Conservation (phyloP, 768 basidiomycete species). For the Pisolithus albus region DNA sequence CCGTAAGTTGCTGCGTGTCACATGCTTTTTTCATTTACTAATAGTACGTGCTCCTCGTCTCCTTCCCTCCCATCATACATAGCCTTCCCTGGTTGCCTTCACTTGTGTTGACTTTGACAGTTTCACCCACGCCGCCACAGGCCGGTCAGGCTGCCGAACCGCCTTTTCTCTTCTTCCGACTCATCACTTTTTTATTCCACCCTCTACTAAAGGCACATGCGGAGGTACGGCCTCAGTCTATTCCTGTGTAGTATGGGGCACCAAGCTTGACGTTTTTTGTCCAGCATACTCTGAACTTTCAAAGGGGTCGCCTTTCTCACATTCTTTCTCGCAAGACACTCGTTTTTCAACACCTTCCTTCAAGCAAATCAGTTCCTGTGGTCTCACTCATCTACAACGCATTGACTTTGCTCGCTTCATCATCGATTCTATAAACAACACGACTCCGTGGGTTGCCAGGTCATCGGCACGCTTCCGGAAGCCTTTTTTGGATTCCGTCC, state of each 20-base stretch:
- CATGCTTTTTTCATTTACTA: not conserved
- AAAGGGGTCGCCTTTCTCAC: slow-evolving; percentile 4
- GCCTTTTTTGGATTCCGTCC: slow-evolving; percentile 14
- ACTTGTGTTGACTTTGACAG: not conserved
- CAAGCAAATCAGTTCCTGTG: not conserved
- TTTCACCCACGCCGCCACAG: not conserved
- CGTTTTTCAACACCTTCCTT: slow-evolving; percentile 9
- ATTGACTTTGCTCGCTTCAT: slow-evolving; percentile 3
- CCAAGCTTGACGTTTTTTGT: not conserved
- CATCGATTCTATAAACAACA: slow-evolving; percentile 9
- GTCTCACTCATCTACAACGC: slow-evolving; percentile 3
- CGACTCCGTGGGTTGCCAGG: not conserved
- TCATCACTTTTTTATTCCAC: not conserved
- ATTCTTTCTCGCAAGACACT: slow-evolving; percentile 9
- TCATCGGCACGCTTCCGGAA: slow-evolving; percentile 5
- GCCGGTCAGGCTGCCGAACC: slow-evolving; percentile 1
- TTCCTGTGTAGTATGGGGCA: not conserved
- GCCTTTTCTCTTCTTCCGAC: not conserved
- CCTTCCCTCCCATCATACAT: not conserved
- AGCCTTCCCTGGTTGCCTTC: not conserved
- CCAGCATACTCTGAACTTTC: slow-evolving; percentile 9
- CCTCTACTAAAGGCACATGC: slow-evolving; percentile 7
- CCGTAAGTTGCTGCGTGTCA: slow-evolving; percentile 2
- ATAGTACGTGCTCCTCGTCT: not conserved
- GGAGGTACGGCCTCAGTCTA: slow-evolving; percentile 8